Percentiles rank a stretch among this genome's conserved stretches.
Evolutionary conservation across 768 basidiomycete genomes (phyloP).

Genomic region (Chalciporus sphaerocephalus): DNA sequence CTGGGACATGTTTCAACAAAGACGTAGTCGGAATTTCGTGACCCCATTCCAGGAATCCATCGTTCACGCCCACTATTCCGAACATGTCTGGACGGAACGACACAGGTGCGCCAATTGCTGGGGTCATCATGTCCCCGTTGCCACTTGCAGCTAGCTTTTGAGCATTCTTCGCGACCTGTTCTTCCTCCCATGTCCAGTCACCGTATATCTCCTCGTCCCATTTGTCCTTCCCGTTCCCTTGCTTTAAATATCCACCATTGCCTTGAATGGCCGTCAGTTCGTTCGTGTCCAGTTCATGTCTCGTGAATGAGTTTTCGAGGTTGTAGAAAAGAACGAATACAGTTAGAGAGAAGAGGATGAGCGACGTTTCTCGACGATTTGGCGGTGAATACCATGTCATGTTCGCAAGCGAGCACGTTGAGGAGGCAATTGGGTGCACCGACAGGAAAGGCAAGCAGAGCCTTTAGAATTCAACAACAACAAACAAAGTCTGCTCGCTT

Average conservation of each 20-base stretch:
- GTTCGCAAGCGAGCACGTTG: background rate
- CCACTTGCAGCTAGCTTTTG: slow-evolving; percentile 38
- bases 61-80: slow-evolving; percentile 38
- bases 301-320: slow-evolving; percentile 57
- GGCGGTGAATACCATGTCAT: slow-evolving; percentile 67
- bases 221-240: slow-evolving; percentile 43
- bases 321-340: slow-evolving; percentile 73
- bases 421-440: no score
- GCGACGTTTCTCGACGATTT: slow-evolving; percentile 66
- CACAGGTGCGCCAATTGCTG: slow-evolving; percentile 21
- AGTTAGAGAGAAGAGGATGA: slow-evolving; percentile 61
- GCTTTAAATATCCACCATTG: slow-evolving; percentile 9
- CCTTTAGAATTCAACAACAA: background rate
- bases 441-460: slow-evolving; percentile 2
- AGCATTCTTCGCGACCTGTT: slow-evolving; percentile 54
- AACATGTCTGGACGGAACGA: slow-evolving; percentile 16
- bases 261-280: slow-evolving; percentile 16
- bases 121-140: background rate
- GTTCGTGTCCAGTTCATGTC: slow-evolving; percentile 44
- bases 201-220: slow-evolving; percentile 66
- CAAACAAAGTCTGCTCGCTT: no score
- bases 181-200: slow-evolving; percentile 63
- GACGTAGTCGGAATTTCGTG: slow-evolving; percentile 50
- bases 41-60: slow-evolving; percentile 56
- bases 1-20: slow-evolving; percentile 62